These are phyloP conservation scores for Lactifluus subvellereus DNA, from an alignment of 768 basidiomycete species.

Conservation along the genomic window DNA sequence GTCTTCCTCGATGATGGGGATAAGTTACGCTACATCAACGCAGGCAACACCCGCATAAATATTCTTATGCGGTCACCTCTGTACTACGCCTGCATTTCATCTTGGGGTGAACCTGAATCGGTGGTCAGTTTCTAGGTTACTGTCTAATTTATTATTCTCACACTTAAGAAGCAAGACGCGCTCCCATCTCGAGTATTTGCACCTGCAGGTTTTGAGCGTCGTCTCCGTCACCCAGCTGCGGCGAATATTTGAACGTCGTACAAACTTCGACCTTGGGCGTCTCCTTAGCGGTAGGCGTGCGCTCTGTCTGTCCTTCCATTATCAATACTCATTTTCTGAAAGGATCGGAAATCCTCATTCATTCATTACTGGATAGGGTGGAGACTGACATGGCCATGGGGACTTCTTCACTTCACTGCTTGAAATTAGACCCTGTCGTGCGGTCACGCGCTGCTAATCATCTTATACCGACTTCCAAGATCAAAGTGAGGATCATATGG, in stretches of 20 bases:
- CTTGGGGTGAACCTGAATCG: constrained; percentile 95
- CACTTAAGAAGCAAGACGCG: constrained; percentile 73
- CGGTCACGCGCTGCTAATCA: constrained; percentile 74
- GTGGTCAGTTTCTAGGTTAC: constrained; percentile 56
- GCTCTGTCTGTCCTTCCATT: neutral
- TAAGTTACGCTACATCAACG: constrained; percentile 76
- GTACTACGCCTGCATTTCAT: constrained; percentile 87
- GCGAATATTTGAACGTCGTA: constrained; percentile 80
- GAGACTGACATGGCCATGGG: constrained; percentile 79
- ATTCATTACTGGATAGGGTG: constrained; percentile 60
- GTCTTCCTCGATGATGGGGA: constrained; percentile 93
- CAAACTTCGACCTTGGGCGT: constrained; percentile 85
- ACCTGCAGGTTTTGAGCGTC: constrained; percentile 88
- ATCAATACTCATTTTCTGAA: neutral
- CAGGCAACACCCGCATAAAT: constrained; percentile 75
- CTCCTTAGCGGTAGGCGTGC: constrained; percentile 48
- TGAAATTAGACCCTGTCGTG: constrained; percentile 63
- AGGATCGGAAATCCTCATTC: constrained; percentile 83
- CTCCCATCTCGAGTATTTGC: constrained; percentile 89
- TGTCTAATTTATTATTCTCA: constrained; percentile 27
- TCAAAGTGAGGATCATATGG: constrained; percentile 48
- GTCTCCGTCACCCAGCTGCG: constrained; percentile 81
- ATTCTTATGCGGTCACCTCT: constrained; percentile 84
- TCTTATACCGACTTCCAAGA: constrained; percentile 73
- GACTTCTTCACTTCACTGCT: constrained; percentile 73